phyloP scores from a whole-genome alignment of 169 alveolate species.

The Plasmodium fragile region DNA sequence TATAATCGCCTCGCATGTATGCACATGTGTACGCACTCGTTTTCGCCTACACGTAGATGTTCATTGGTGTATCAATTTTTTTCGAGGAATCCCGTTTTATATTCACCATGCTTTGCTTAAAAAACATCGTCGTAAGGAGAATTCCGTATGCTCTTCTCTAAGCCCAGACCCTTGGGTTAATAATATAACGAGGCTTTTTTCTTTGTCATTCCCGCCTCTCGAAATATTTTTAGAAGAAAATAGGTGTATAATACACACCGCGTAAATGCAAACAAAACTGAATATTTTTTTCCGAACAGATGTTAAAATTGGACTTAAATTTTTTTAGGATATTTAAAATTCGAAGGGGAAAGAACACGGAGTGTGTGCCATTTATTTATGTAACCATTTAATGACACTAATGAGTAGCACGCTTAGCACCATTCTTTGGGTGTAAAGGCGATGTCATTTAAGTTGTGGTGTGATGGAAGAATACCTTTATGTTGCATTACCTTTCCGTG shows the following conservation, averaged over 20 bases:
- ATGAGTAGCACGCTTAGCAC: not conserved
- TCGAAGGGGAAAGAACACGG: not conserved
- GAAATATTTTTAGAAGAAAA: not conserved
- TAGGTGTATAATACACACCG: not conserved
- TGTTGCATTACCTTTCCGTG: not conserved
- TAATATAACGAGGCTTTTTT: not conserved
- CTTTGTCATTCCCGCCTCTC: not conserved
- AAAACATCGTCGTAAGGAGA: not conserved
- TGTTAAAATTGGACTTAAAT: not conserved
- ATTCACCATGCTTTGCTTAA: not conserved
- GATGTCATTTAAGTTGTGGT: not conserved
- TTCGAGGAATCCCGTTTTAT: not conserved
- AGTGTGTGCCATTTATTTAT: not conserved
- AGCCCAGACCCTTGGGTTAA: not conserved
- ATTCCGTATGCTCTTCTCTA: not conserved
- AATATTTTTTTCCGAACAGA: not conserved
- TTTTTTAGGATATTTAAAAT: not conserved
- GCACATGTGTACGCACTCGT: not conserved
- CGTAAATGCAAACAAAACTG: not conserved
- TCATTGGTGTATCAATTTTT: not conserved
- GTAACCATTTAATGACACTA: not conserved
- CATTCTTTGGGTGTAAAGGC: not conserved
- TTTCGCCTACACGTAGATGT: not conserved
- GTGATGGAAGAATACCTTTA: not conserved
- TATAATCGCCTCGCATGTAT: not conserved